Evolutionary conservation across 306 rosid species (phyloP), one percentile per base, ranked within the genome.

Genomic region (Cicer cuneatum): DNA sequence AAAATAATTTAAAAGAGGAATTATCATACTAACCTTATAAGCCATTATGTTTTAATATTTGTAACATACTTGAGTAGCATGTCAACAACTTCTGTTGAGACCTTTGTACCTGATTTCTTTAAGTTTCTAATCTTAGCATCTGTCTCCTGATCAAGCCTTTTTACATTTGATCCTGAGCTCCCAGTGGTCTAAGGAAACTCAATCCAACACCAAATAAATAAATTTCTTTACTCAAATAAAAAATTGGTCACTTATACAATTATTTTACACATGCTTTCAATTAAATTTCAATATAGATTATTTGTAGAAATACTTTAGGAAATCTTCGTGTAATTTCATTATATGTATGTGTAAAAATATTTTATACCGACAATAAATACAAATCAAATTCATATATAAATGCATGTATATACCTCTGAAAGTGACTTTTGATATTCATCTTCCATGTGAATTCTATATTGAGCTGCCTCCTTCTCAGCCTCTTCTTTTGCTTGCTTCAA

Each of bases 401-500:
- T 11, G 18, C 13, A 5, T 33, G 6, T 13, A 5, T 7, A 33
- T 82, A 92, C 98, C 91, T 90, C 89, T 8, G 88, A 71, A 39
- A 87, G 53, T 66, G 81, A 82, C 73, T 85, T 87, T 66, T 88
- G 92, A 85, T 83, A 81, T 29, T 89, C 93, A 12, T 82, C 85
- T 81, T 92, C 97, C 91, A 89, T 69, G 11, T 83, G 83, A 59
- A 88, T 61, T 77, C 83, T 89, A 53, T 83, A 88, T 18, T 46
- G 82, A 43, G 83, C 71, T 71, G 84, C 86, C 33, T 92, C 97
- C 76, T 45, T 85, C 54, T 85, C 96, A 21, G 96, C 96, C 71
- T 92, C 97, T 0, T 85, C 86, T 85, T 92, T 87, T 10, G 97
- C 96, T 71, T 86, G 89, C 83, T 84, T 92, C 83, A 92, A 76